Base-by-base conservation (phyloP, 495 filamentous ascomycete species). In the Trichoderma virens region DNA sequence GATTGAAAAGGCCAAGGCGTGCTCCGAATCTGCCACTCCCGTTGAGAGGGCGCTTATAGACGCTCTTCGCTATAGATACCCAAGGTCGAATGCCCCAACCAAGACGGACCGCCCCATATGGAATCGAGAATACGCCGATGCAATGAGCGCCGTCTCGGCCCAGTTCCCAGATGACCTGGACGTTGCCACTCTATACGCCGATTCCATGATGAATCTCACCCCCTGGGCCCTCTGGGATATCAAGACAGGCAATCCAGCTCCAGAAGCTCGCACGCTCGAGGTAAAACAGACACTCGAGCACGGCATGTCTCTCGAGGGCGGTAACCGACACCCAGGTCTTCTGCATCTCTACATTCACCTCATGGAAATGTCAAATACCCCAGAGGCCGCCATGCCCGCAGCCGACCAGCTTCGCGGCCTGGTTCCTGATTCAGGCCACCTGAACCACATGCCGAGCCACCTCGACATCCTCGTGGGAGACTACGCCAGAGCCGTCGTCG, bases 401-500 rank as follows among this genome's bases (percentile, higher is more conserved):
- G 85, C 87, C 0, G 82, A 88, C 63, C 75, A 78, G 47, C 79
- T 90, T 2, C 83, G 86, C 2, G 80, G 79, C 0, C 77, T 90
- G 1, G 80, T 87, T 0, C 87, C 88, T 0, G 85, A 89, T 62
- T 78, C 84, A 0, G 88, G 88, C 4, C 88, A 90, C 68, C 76
- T 90, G n/a, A 80, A 85, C 59, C 88, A 90, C 67, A 90, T 90
- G 88, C 87, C 87, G 0, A 81, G 80, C 0, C 88, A 90, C 68
- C 73, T 90, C 30, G 86, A 90, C 71, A 76, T 90, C 9, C 75
- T 90, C 4, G 82, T 82, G 60, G 88, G 88, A 2, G 85, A 90
- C 65, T 90, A 89, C 69, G 77, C 81, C 5, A 76, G 75, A 18
- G 86, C 85, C 0, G 80, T 90, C 13, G 71, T 75, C 8, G 83